Evolutionary conservation across 2,329 filamentous ascomycete genomes (phyloP).

Genomic region (Arthrobotrys conoides): DNA sequence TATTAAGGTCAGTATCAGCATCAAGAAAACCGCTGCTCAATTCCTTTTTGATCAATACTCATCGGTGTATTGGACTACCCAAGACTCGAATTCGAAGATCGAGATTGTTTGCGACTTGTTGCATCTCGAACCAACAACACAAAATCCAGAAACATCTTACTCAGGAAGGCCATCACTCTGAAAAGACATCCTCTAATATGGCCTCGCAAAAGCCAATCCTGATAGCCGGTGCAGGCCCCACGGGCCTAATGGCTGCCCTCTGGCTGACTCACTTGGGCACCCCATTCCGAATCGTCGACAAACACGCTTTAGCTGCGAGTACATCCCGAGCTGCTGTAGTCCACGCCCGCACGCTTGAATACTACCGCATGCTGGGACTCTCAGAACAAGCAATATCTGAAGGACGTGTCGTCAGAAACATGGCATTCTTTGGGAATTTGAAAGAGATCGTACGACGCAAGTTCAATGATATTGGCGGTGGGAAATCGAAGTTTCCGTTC

Average conservation of each 20-base stretch:
- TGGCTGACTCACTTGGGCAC: slow-evolving; percentile 66
- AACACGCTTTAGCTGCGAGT: slow-evolving; percentile 65
- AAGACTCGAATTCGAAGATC: not conserved
- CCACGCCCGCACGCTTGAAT: slow-evolving; percentile 71
- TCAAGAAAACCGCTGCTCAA: not conserved
- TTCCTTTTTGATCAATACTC: not conserved
- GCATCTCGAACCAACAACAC: slow-evolving; percentile 19
- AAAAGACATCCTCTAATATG: not conserved
- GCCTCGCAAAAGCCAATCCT: slow-evolving; percentile 65
- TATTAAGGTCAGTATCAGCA: not conserved
- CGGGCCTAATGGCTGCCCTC: slow-evolving; percentile 68
- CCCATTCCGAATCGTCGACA: slow-evolving; percentile 68
- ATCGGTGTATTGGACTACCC: not conserved
- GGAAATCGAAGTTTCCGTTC: slow-evolving; percentile 65
- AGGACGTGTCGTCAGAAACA: slow-evolving; percentile 67
- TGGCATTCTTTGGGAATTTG: slow-evolving; percentile 67
- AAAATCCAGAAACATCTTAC: not conserved
- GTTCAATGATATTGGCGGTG: slow-evolving; percentile 63
- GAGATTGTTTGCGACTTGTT: slow-evolving; percentile 5
- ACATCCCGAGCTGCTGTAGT: slow-evolving; percentile 69
- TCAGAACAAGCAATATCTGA: slow-evolving; percentile 66
- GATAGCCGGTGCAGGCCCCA: slow-evolving; percentile 69
- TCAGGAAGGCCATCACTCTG: not conserved
- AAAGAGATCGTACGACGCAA: slow-evolving; percentile 65
- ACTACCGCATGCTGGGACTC: slow-evolving; percentile 69